Evolutionary conservation across 352 stramenopile genomes (phyloP).

Genomic region (Phytophthora pseudosyringae): DNA sequence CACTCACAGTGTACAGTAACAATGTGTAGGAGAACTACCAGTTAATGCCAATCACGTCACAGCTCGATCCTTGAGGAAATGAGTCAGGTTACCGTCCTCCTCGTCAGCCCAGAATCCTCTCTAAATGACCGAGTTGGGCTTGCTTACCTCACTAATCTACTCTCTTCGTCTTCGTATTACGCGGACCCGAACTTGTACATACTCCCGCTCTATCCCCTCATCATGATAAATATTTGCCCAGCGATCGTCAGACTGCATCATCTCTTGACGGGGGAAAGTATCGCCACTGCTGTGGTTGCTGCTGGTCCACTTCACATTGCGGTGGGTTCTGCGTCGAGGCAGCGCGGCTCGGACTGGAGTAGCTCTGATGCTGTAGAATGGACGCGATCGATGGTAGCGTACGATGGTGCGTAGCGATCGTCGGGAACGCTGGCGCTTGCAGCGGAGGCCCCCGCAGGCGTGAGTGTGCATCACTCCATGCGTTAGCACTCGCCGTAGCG

Average conservation of each 20-base stretch:
- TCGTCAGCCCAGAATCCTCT: background rate
- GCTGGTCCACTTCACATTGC: conserved; percentile 6
- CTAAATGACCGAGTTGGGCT: no score
- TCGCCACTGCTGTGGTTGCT: conserved; percentile 20
- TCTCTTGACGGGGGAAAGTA: conserved; percentile 38
- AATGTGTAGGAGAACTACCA: background rate
- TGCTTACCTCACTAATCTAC: background rate
- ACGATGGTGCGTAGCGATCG: conserved; percentile 35
- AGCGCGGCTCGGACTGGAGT: conserved; percentile 40
- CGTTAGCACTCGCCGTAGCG: background rate
- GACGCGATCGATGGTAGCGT: conserved; percentile 46
- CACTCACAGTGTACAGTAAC: no score
- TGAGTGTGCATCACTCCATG: conserved; percentile 6
- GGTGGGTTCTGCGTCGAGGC: conserved; percentile 25
- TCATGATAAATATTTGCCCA: conserved; percentile 21
- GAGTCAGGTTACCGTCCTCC: background rate
- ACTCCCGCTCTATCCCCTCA: background rate
- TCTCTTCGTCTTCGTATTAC: background rate
- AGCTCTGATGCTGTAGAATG: conserved; percentile 50
- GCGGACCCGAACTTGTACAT: background rate
- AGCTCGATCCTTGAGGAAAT: background rate
- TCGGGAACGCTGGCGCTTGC: conserved; percentile 23
- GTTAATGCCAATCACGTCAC: conserved; percentile 6
- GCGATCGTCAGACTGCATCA: conserved; percentile 10
- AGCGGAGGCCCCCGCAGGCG: conserved; percentile 1